phyloP scores from a whole-genome alignment of 768 basidiomycete genomes.

The Boletus vinaceobasis region DNA sequence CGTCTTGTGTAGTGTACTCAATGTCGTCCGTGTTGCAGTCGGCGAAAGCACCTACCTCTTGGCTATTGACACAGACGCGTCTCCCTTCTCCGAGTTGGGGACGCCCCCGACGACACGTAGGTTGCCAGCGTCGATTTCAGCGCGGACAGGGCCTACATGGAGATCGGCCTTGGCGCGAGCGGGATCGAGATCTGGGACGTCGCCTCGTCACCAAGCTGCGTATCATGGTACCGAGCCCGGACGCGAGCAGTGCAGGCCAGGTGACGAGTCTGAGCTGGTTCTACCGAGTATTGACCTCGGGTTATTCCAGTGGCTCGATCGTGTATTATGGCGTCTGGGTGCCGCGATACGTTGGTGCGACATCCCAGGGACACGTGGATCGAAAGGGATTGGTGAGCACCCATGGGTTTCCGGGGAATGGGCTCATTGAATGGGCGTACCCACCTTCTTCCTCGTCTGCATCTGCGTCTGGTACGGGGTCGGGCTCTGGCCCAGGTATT shows the following conservation, averaged over 20 bases:
- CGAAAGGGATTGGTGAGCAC: conserved; percentile 91
- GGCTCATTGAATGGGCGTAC: conserved; percentile 79
- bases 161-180: conserved; percentile 75
- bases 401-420: conserved; percentile 91
- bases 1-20: conserved; percentile 81
- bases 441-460: conserved; percentile 42
- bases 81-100: conserved; percentile 67
- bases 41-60: conserved; percentile 88
- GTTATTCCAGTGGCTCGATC: conserved; percentile 92
- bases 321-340: conserved; percentile 91
- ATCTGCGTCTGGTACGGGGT: conserved; percentile 34
- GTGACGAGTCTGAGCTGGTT: conserved; percentile 86
- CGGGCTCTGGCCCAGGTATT: conserved; percentile 45
- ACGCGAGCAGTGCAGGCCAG: conserved; percentile 45
- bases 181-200: conserved; percentile 96
- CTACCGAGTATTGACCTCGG: conserved; percentile 79
- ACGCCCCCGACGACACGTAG: conserved; percentile 72
- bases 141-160: conserved; percentile 76
- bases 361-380: conserved; percentile 84
- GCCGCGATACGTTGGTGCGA: conserved; percentile 77
- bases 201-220: conserved; percentile 71
- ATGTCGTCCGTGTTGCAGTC: conserved; percentile 87
- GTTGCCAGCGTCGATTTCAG: conserved; percentile 79
- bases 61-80: conserved; percentile 89
- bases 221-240: conserved; percentile 64